phyloP scores from a whole-genome alignment of 331 rosid genomes.

The Acacia pycnantha region DNA sequence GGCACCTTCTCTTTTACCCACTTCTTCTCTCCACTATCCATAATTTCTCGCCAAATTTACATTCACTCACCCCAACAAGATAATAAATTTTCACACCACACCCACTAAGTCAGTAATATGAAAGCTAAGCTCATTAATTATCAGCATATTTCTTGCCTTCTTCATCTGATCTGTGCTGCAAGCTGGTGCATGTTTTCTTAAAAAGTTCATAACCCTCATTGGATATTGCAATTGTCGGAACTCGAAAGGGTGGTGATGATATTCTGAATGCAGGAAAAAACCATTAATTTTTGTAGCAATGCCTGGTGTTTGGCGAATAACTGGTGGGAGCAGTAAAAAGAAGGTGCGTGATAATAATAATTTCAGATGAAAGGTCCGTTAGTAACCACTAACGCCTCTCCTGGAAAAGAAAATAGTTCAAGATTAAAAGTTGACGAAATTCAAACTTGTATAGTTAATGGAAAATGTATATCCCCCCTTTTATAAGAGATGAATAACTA shows the following conservation, averaged over 20 bases:
- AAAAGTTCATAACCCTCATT: too few species aligned
- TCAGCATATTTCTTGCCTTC: not conserved
- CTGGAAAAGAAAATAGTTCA: too few species aligned
- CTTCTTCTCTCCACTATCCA: not conserved
- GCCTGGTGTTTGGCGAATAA: not conserved
- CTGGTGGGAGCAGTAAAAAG: not conserved
- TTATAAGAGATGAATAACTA: too few species aligned
- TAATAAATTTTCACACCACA: not conserved
- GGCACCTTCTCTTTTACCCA: not conserved
- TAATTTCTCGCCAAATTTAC: not conserved
- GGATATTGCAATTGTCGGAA: not conserved
- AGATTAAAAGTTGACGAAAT: too few species aligned
- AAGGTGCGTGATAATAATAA: too few species aligned
- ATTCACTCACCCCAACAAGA: not conserved
- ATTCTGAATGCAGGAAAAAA: not conserved
- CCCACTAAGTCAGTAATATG: not conserved
- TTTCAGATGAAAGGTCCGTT: too few species aligned
- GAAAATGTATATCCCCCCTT: too few species aligned
- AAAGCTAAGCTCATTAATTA: not conserved
- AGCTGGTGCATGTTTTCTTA: too few species aligned
- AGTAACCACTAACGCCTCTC: too few species aligned
- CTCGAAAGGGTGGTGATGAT: too few species aligned
- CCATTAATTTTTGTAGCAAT: not conserved
- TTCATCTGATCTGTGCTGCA: not conserved
- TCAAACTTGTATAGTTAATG: too few species aligned